Evolutionary conservation across 495 filamentous ascomycete species (phyloP), one percentile per base, ranked within the genome.

Genomic region (Penicillium roqueforti): DNA sequence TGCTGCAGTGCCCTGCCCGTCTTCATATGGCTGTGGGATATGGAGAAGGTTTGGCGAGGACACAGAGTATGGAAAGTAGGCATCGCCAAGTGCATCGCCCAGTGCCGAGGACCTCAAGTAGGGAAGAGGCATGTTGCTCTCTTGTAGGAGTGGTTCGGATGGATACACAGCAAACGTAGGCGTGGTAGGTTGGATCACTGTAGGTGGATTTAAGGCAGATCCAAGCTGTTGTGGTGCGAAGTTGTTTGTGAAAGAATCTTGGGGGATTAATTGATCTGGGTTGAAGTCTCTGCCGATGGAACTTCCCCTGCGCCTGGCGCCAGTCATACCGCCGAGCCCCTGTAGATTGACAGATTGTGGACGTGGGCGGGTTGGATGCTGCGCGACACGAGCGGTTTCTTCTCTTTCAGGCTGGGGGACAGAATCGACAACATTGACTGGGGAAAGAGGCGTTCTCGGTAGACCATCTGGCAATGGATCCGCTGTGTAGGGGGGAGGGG

Each of bases 401-500:
- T 66, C 54, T 50, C 66, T 58, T 22, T 57, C 36, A n/a, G 39
- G 32, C 28, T 55, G 55, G 16, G 37, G 26, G 9, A 52, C 20
- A 20, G 51, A 20, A 43, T 55, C 32, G 10, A 6, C 14, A 10
- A 41, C 31, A 48, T 55, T 59, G 42, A 58, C 57, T 11, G 60
- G 57, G 18, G 43, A 66, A 46, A 72, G 65, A 51, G 76, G 62
- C 3, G 65, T 61, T 36, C 66, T 57, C 32, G 65, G 64, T n/a
- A 84, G 69, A 49, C 79, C 70, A 10, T 82, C 79, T 42, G 82
- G 80, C 34, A 85, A 66, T 23, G 80, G 78, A 43, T 69, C 76
- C 6, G 88, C 85, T 28, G 87, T 81, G 60, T 96, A 96, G 7
- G 90, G 88, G 11, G 91, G 91, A n/a, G 91, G 91, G 0, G 91